These are phyloP conservation scores for Sporodiniella umbellata DNA, from an alignment of 371 early-diverging fungal genomes.

Conservation along the genomic window DNA sequence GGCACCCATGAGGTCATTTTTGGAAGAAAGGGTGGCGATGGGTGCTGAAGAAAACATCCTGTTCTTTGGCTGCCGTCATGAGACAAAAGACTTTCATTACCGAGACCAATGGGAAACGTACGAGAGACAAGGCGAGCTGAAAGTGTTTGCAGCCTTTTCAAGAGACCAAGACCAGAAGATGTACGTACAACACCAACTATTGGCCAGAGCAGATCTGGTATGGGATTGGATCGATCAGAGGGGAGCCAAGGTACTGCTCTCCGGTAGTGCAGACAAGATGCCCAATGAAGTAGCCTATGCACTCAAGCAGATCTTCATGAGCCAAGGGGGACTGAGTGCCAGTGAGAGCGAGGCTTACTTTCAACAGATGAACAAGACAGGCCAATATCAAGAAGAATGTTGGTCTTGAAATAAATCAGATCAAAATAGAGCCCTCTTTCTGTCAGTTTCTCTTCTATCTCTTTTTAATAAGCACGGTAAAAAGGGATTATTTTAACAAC, in stretches of 20 bases:
- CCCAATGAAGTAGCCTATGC: conserved; percentile 80
- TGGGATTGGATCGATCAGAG: conserved; percentile 64
- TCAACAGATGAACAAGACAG: conserved; percentile 54
- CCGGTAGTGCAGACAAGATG: conserved; percentile 82
- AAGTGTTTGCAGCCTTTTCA: conserved; percentile 74
- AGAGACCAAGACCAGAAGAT: conserved; percentile 50
- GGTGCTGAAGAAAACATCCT: conserved; percentile 62
- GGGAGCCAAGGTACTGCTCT: conserved; percentile 64
- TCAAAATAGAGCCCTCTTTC: not conserved
- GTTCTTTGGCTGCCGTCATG: conserved; percentile 81
- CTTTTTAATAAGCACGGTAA: conserved; percentile 57
- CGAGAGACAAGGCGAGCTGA: conserved; percentile 41
- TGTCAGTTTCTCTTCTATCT: not conserved
- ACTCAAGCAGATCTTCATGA: conserved; percentile 57
- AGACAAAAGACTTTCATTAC: conserved; percentile 72
- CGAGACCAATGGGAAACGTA: conserved; percentile 60
- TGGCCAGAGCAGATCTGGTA: conserved; percentile 51
- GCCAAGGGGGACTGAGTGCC: conserved; percentile 50
- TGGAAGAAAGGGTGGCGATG: conserved; percentile 60
- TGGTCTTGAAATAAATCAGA: conserved; percentile 58
- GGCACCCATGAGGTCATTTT: conserved; percentile 85
- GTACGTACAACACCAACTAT: conserved; percentile 84
- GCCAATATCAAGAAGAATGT: conserved; percentile 86
- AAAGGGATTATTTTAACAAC: not conserved
- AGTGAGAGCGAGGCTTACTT: conserved; percentile 65